phyloP scores from a whole-genome alignment of 495 filamentous ascomycete species.

The Penicillium turbatum region DNA sequence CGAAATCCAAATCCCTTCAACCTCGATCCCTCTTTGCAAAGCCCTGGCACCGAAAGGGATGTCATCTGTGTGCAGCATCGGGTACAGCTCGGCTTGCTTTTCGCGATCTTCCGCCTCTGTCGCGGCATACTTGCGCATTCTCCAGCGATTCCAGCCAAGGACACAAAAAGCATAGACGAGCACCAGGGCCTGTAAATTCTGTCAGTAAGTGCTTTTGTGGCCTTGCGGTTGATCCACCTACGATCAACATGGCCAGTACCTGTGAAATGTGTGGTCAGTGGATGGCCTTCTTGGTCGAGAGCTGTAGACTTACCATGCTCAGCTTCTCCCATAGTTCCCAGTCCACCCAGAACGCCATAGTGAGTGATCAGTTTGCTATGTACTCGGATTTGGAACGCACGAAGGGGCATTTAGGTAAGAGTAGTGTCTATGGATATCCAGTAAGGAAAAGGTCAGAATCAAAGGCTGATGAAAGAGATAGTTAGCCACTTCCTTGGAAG shows the following conservation, averaged over 20 bases:
- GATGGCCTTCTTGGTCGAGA: background rate
- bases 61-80: slow-evolving; percentile 47
- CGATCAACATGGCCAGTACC: slow-evolving; percentile 45
- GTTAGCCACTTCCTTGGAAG: background rate
- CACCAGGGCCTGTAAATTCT: slow-evolving; percentile 37
- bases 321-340: slow-evolving; percentile 92
- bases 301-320: slow-evolving; percentile 64
- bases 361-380: background rate
- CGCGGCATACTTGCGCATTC: slow-evolving; percentile 58
- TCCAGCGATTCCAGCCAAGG: slow-evolving; percentile 56
- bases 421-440: background rate
- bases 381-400: background rate
- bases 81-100: slow-evolving; percentile 27
- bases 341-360: slow-evolving; percentile 61
- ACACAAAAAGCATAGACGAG: slow-evolving; percentile 43
- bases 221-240: slow-evolving; percentile 21
- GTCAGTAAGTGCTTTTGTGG: slow-evolving; percentile 28
- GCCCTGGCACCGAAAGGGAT: slow-evolving; percentile 89
- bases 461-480: background rate
- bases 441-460: background rate
- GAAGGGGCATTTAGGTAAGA: background rate
- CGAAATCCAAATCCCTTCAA: slow-evolving; percentile 89
- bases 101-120: slow-evolving; percentile 61
- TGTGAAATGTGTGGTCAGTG: slow-evolving; percentile 20
- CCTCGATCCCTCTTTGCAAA: slow-evolving; percentile 76